Conservation (phyloP, 257 asterid species). For the Solanum stenotomum region DNA sequence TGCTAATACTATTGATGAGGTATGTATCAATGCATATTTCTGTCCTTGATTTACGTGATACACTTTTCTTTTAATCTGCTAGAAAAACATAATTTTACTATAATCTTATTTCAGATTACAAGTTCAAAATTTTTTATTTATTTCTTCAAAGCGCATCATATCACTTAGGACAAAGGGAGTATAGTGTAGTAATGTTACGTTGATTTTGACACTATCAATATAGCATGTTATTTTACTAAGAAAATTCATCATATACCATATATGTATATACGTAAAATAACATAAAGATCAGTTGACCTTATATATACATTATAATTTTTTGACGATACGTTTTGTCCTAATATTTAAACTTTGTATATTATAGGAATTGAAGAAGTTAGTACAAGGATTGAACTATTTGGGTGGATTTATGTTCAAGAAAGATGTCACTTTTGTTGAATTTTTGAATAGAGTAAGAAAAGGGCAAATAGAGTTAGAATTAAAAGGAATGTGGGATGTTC, state of each 20-base stretch:
- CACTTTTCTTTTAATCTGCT: background rate
- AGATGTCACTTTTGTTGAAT: conserved; percentile 30
- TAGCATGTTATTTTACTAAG: too few relatives aligned
- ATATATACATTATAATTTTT: background rate
- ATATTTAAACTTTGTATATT: background rate
- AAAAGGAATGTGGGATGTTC: conserved; percentile 26
- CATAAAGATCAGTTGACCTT: too few relatives aligned
- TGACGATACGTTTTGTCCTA: background rate
- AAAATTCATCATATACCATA: too few relatives aligned
- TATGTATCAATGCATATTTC: background rate
- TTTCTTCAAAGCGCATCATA: background rate
- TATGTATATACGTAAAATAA: too few relatives aligned
- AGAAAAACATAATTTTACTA: too few relatives aligned
- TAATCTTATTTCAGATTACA: background rate
- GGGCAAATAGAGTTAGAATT: conserved; percentile 30
- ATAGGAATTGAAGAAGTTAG: conserved; percentile 33
- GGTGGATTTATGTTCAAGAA: conserved; percentile 33
- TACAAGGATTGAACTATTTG: conserved; percentile 17
- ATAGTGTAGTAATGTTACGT: background rate
- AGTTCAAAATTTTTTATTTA: too few relatives aligned
- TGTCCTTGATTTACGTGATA: background rate
- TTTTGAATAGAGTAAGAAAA: conserved; percentile 43
- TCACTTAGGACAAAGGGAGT: background rate
- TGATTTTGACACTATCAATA: background rate
- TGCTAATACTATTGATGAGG: conserved; percentile 21